A percentile compares a stretch with the other conserved stretches of the same genome.
These are phyloP conservation scores for Vicia faba DNA, from an alignment of 306 rosid species.

Conservation along the genomic window DNA sequence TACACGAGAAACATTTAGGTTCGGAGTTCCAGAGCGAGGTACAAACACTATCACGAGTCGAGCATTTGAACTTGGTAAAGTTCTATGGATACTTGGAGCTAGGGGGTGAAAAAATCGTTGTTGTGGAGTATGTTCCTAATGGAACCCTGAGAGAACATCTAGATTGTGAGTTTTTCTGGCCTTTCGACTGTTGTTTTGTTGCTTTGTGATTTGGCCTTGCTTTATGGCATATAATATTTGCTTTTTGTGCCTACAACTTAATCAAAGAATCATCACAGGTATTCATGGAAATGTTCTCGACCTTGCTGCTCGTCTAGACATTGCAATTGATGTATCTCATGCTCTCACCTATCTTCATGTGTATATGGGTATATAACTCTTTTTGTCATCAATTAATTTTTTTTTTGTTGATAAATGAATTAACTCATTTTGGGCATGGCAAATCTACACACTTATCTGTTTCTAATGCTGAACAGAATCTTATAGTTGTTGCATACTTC, in stretches of 20 bases:
- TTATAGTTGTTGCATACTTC: slow-evolving; percentile 18
- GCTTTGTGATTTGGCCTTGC: slow-evolving; percentile 10
- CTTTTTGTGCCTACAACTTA: slow-evolving; percentile 36
- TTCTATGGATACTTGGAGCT: slow-evolving; percentile 79
- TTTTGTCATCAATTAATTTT: slow-evolving; percentile 15
- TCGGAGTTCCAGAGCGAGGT: slow-evolving; percentile 86
- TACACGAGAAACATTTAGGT: slow-evolving; percentile 77
- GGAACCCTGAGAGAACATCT: slow-evolving; percentile 94
- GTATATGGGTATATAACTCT: slow-evolving; percentile 72
- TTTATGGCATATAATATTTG: slow-evolving; percentile 2
- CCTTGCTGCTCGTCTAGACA: slow-evolving; percentile 73
- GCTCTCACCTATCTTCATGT: slow-evolving; percentile 95
- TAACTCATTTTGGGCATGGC: slow-evolving; percentile 9
- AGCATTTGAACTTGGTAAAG: slow-evolving; percentile 86
- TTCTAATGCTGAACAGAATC: slow-evolving; percentile 36
- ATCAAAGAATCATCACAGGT: slow-evolving; percentile 56
- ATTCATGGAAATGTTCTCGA: slow-evolving; percentile 66
- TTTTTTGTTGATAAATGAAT: neutral
- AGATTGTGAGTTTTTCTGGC: slow-evolving; percentile 69
- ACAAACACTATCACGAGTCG: slow-evolving; percentile 76
- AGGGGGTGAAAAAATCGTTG: slow-evolving; percentile 70
- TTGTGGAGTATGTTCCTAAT: slow-evolving; percentile 90
- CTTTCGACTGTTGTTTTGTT: slow-evolving; percentile 11
- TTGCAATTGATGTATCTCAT: slow-evolving; percentile 95
- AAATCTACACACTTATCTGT: no score